Conservation (phyloP, 768 basidiomycete genomes). For the Chiua virens region DNA sequence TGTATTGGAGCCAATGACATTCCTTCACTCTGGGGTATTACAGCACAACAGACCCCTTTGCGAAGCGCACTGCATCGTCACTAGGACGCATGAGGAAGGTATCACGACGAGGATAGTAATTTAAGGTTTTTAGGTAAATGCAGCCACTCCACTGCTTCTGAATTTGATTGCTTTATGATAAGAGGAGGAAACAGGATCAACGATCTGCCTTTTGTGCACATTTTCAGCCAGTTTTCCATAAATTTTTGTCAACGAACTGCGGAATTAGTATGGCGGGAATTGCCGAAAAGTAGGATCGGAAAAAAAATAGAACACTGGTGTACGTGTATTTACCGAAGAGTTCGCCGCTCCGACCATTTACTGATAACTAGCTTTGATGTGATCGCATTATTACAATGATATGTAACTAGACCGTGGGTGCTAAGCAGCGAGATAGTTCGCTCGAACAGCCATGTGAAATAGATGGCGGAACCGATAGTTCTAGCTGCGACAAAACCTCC, state of each 20-base stretch:
- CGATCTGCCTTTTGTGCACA: slow-evolving; percentile 17
- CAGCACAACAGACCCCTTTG: slow-evolving; percentile 11
- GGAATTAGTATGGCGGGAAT: background rate
- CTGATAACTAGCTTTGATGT: background rate
- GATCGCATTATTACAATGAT: background rate
- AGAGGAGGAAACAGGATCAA: slow-evolving; percentile 11
- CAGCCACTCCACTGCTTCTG: slow-evolving; percentile 21
- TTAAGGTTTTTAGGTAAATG: slow-evolving; percentile 32
- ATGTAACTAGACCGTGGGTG: background rate
- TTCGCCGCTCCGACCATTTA: background rate
- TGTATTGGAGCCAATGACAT: slow-evolving; percentile 6
- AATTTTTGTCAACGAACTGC: background rate
- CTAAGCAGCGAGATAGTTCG: background rate
- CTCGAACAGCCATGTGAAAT: background rate
- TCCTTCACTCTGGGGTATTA: slow-evolving; percentile 15
- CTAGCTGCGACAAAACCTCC: background rate
- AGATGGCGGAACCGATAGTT: background rate
- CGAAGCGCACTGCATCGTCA: slow-evolving; percentile 14
- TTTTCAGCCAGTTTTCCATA: slow-evolving; percentile 4
- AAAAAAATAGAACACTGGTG: background rate
- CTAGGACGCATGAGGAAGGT: slow-evolving; percentile 20
- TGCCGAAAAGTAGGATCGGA: background rate
- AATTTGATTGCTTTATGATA: slow-evolving; percentile 20
- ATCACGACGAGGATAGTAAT: slow-evolving; percentile 17
- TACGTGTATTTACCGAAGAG: background rate